Evolutionary conservation across 2,329 filamentous ascomycete genomes (phyloP).

Genomic region (Claviceps maximensis): DNA sequence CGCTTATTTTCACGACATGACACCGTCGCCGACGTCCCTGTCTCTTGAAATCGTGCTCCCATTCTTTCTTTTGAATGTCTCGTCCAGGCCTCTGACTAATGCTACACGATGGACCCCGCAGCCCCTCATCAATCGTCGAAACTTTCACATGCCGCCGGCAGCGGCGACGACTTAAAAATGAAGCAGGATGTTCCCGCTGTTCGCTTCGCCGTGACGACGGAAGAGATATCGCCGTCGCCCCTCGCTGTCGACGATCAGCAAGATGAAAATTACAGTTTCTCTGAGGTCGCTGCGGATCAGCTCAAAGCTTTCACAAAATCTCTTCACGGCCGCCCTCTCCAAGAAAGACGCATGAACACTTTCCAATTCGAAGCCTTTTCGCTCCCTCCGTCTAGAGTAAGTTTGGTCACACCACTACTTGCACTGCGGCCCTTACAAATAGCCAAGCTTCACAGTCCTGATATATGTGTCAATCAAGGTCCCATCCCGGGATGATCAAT

Average conservation of each 20-base stretch:
- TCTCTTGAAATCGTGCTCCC: neutral
- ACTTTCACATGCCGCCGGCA: slow-evolving; percentile 3
- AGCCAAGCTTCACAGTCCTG: neutral
- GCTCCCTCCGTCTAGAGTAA: slow-evolving; percentile 68
- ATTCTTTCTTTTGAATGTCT: neutral
- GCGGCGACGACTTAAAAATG: slow-evolving; percentile 10
- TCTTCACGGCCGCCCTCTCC: slow-evolving; percentile 61
- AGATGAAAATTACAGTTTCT: slow-evolving; percentile 18
- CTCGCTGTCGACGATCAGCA: slow-evolving; percentile 24
- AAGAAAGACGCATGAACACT: slow-evolving; percentile 71
- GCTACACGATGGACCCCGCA: neutral
- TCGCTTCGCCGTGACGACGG: slow-evolving; percentile 56
- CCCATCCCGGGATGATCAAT: slow-evolving; percentile 46
- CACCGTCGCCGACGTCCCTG: neutral
- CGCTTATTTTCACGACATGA: neutral
- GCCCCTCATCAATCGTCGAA: neutral
- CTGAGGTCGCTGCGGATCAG: slow-evolving; percentile 43
- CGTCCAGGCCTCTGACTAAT: neutral
- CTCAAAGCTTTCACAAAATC: slow-evolving; percentile 59
- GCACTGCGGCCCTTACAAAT: slow-evolving; percentile 2
- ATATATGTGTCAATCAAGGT: slow-evolving; percentile 26
- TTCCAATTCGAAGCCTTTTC: slow-evolving; percentile 88
- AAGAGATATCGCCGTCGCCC: slow-evolving; percentile 46
- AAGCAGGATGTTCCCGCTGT: slow-evolving; percentile 35
- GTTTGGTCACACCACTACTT: slow-evolving; percentile 20